These are phyloP conservation scores for Aegilops tauschii DNA, from an alignment of 176 grass and related monocot species.

Conservation along the genomic window DNA sequence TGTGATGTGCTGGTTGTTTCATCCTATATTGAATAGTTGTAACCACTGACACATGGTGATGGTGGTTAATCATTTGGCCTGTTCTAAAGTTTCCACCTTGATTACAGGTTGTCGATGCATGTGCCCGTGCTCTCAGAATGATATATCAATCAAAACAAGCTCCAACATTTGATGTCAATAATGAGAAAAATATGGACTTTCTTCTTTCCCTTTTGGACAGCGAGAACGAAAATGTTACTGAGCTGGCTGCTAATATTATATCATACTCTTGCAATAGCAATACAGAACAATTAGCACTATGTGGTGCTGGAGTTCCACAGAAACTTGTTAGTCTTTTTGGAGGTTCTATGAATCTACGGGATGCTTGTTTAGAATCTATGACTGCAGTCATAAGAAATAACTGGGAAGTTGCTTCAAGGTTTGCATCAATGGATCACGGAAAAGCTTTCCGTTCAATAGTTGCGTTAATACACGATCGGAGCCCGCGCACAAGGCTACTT, in stretches of 20 bases:
- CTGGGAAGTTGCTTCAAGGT: constrained; percentile 66
- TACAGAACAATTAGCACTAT: constrained; percentile 76
- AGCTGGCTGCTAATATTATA: constrained; percentile 90
- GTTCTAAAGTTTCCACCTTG: constrained; percentile 22
- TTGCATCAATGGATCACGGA: constrained; percentile 71
- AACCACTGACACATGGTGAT: neutral
- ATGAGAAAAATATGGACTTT: constrained; percentile 86
- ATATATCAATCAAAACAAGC: constrained; percentile 92
- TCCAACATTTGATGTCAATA: constrained; percentile 77
- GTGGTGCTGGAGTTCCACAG: constrained; percentile 68
- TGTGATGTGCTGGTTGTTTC: constrained; percentile 19
- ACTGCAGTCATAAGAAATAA: constrained; percentile 82
- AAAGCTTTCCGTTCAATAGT: constrained; percentile 72
- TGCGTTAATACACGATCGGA: constrained; percentile 75
- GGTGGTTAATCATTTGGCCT: constrained; percentile 1
- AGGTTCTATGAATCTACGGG: constrained; percentile 74
- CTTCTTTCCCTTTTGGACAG: constrained; percentile 86
- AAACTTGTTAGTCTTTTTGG: constrained; percentile 81
- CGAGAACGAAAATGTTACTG: constrained; percentile 90
- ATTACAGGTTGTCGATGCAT: constrained; percentile 85
- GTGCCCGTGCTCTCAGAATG: constrained; percentile 95
- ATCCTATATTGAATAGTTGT: constrained; percentile 11
- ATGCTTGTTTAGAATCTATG: constrained; percentile 83
- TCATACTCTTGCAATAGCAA: constrained; percentile 72
- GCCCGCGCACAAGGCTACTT: constrained; percentile 82